phyloP scores from a whole-genome alignment of 1,139 yeast species.

The Yamadazyma siamensis region DNA sequence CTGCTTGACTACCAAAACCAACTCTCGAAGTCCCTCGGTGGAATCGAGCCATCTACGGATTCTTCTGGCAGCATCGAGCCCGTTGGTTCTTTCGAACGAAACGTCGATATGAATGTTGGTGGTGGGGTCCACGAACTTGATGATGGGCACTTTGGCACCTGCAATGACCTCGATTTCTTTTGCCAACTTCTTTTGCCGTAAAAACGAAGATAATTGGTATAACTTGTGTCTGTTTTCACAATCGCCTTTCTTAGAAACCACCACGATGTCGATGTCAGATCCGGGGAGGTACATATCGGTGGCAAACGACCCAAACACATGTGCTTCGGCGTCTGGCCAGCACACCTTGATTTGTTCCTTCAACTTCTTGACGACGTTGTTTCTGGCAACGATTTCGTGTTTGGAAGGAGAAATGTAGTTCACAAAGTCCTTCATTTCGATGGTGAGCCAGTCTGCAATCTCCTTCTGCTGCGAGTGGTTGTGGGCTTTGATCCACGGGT shows the following conservation, averaged over 20 bases:
- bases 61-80: slow-evolving; percentile 78
- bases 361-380: slow-evolving; percentile 60
- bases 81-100: slow-evolving; percentile 86
- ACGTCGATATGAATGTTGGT: slow-evolving; percentile 81
- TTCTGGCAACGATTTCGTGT: slow-evolving; percentile 69
- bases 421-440: slow-evolving; percentile 84
- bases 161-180: slow-evolving; percentile 82
- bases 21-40: slow-evolving; percentile 80
- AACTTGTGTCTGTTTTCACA: slow-evolving; percentile 67
- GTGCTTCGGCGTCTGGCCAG: slow-evolving; percentile 82
- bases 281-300: slow-evolving; percentile 94
- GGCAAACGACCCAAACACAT: slow-evolving; percentile 94
- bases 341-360: slow-evolving; percentile 52
- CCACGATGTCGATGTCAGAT: slow-evolving; percentile 94
- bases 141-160: slow-evolving; percentile 91
- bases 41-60: slow-evolving; percentile 72
- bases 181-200: slow-evolving; percentile 64
- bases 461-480: slow-evolving; percentile 73
- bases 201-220: slow-evolving; percentile 70
- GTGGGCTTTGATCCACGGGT: slow-evolving; percentile 79
- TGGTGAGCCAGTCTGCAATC: slow-evolving; percentile 82
- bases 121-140: slow-evolving; percentile 78
- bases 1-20: slow-evolving; percentile 83
- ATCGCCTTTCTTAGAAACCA: slow-evolving; percentile 61
- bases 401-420: slow-evolving; percentile 84